Percentiles rank a stretch among this genome's conserved stretches.
Evolutionary conservation across 192 early-diverging fungal genomes (phyloP).

Genomic region (Phlyctochytrium bullatum): DNA sequence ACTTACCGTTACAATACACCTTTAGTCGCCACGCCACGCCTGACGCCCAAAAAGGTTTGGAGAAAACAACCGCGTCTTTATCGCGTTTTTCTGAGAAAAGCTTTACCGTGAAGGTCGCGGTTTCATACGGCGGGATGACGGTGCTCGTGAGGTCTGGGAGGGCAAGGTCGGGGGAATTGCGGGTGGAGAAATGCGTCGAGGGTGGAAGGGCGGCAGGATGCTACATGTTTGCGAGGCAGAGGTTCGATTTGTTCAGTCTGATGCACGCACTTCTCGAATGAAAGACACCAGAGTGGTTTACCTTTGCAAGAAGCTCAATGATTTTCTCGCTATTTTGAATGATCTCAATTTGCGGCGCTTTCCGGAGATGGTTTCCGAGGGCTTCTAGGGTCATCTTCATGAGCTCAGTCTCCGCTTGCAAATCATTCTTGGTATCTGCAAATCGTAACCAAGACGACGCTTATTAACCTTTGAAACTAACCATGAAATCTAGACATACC

Average conservation of each 20-base stretch:
- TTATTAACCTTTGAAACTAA: no score
- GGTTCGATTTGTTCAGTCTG: no score
- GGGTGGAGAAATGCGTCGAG: neutral
- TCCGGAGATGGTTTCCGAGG: slow-evolving; percentile 12
- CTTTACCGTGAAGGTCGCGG: neutral
- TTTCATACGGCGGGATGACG: slow-evolving; percentile 10
- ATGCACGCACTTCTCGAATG: no score
- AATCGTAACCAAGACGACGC: neutral
- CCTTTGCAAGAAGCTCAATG: slow-evolving; percentile 3
- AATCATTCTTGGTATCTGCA: slow-evolving; percentile 1
- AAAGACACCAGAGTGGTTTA: neutral
- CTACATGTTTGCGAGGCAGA: no score
- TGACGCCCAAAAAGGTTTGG: slow-evolving; percentile 5
- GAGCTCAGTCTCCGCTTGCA: slow-evolving; percentile 14
- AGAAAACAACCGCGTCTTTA: slow-evolving; percentile 17
- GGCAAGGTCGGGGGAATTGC: neutral
- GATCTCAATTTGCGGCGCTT: slow-evolving; percentile 6
- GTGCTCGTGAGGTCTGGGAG: slow-evolving; percentile 1
- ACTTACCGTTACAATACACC: slow-evolving; percentile 34
- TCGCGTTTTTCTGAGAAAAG: slow-evolving; percentile 4
- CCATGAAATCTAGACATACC: neutral
- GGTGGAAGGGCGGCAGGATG: no score
- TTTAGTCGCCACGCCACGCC: slow-evolving; percentile 33
- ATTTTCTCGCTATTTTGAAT: slow-evolving; percentile 15
- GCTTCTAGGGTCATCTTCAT: slow-evolving; percentile 11